These are phyloP conservation scores for Teunomyces atbi DNA, from an alignment of 805 yeast species.

Conservation along the genomic window DNA sequence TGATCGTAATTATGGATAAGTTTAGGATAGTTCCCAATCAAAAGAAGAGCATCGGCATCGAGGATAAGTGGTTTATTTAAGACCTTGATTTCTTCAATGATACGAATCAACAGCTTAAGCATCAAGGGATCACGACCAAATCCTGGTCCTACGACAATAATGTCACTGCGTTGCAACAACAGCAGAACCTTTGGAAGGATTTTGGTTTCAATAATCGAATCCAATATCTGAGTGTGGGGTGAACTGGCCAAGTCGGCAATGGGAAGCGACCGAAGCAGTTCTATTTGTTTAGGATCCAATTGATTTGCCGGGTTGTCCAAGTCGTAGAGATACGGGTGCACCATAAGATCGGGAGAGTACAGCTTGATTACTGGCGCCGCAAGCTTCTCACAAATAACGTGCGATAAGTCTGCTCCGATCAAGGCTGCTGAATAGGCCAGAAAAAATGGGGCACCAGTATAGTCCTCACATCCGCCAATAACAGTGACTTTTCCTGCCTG, in stretches of 20 bases:
- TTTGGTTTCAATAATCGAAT: slow-evolving; percentile 35
- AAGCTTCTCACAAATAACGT: slow-evolving; percentile 75
- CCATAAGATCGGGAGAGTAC: slow-evolving; percentile 93
- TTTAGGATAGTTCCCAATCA: slow-evolving; percentile 58
- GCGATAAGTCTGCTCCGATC: slow-evolving; percentile 86
- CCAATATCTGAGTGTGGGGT: slow-evolving; percentile 19
- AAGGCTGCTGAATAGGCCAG: slow-evolving; percentile 81
- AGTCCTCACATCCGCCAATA: slow-evolving; percentile 93
- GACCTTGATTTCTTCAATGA: slow-evolving; percentile 56
- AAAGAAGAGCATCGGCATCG: slow-evolving; percentile 86
- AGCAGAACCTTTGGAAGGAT: slow-evolving; percentile 56
- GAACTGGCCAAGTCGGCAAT: slow-evolving; percentile 21
- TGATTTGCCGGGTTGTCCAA: slow-evolving; percentile 29
- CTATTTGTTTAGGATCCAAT: slow-evolving; percentile 17
- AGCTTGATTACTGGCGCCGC: slow-evolving; percentile 83
- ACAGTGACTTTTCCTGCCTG: slow-evolving; percentile 86
- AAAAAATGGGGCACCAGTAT: slow-evolving; percentile 96
- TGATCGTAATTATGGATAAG: slow-evolving; percentile 53
- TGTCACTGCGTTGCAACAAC: slow-evolving; percentile 68
- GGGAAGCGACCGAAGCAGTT: slow-evolving; percentile 11
- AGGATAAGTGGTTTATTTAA: slow-evolving; percentile 68
- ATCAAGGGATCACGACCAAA: slow-evolving; percentile 78
- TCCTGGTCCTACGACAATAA: slow-evolving; percentile 90
- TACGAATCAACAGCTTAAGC: slow-evolving; percentile 56
- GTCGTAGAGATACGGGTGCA: slow-evolving; percentile 82